Percentiles rank a stretch among this genome's conserved stretches.
These are phyloP conservation scores for Naganishia onofrii DNA, from an alignment of 768 basidiomycete species.

Conservation along the genomic window DNA sequence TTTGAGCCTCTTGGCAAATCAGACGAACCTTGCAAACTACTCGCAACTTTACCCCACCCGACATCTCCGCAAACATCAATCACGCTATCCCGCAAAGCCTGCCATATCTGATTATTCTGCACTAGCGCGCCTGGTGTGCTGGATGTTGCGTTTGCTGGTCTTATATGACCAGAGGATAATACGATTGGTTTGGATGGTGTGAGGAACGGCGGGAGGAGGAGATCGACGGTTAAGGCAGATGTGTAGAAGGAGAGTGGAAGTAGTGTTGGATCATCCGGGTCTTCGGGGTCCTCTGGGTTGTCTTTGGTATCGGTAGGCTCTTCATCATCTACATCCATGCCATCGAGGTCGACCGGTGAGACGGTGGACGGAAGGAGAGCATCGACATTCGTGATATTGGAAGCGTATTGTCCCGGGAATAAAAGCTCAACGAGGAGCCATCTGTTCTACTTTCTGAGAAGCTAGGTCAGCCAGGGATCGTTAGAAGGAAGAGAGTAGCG, in stretches of 20 bases:
- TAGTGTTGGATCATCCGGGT: conserved; percentile 17
- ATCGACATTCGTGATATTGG: neutral
- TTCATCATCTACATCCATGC: conserved; percentile 1
- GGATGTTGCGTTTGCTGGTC: neutral
- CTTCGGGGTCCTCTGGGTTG: conserved; percentile 11
- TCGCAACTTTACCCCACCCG: conserved; percentile 31
- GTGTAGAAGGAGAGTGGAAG: conserved; percentile 27
- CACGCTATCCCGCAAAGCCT: conserved; percentile 25
- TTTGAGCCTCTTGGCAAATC: neutral
- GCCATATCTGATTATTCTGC: conserved; percentile 30
- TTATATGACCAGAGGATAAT: conserved; percentile 11
- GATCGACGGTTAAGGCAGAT: conserved; percentile 8
- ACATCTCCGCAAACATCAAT: conserved; percentile 30
- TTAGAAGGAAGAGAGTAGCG: neutral
- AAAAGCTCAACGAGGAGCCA: conserved; percentile 34
- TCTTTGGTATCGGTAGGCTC: neutral
- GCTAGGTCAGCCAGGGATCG: neutral
- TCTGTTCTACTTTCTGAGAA: conserved; percentile 27
- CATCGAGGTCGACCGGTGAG: neutral
- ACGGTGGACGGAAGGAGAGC: neutral
- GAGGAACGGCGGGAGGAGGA: conserved; percentile 12
- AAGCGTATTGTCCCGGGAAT: conserved; percentile 24
- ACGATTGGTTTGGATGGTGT: conserved; percentile 25
- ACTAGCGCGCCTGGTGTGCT: conserved; percentile 11
- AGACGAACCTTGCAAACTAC: conserved; percentile 28